These are phyloP conservation scores for Rosa rugosa DNA, from an alignment of 306 rosid species.

Conservation along the genomic window DNA sequence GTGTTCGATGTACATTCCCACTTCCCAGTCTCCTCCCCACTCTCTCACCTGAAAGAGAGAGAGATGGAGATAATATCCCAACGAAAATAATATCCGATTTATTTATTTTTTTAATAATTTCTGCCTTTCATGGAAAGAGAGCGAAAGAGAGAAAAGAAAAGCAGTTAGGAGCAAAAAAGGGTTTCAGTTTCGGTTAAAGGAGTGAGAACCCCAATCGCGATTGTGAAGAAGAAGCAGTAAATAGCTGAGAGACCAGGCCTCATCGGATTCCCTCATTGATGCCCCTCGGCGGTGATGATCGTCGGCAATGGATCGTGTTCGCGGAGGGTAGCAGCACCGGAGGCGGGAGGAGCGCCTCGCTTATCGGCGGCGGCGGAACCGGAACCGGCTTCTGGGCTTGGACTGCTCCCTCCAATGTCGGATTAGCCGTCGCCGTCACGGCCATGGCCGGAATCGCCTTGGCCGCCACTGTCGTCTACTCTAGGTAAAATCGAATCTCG, in stretches of 20 bases:
- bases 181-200: constrained; percentile 8
- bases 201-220: neutral
- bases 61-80: neutral
- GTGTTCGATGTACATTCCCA: neutral
- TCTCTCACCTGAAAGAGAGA: neutral
- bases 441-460: constrained; percentile 41
- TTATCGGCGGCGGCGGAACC: constrained; percentile 21
- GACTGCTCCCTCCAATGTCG: constrained; percentile 33
- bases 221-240: neutral
- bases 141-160: constrained; percentile 9
- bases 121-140: constrained; percentile 26
- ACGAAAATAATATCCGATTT: neutral
- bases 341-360: constrained; percentile 5
- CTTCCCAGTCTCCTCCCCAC: neutral
- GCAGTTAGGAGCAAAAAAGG: constrained; percentile 10
- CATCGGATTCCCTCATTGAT: constrained; percentile 18
- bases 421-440: constrained; percentile 35
- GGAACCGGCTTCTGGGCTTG: constrained; percentile 31
- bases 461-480: constrained; percentile 41
- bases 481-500: constrained; percentile 23
- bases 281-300: constrained; percentile 23
- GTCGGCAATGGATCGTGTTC: constrained; percentile 30
- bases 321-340: constrained; percentile 24
- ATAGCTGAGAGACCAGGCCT: neutral
- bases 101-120: neutral